Evolutionary conservation across 139 green algal genomes (phyloP), one percentile per base, ranked within the genome.

Genomic region (Monoraphidium neglectum): DNA sequence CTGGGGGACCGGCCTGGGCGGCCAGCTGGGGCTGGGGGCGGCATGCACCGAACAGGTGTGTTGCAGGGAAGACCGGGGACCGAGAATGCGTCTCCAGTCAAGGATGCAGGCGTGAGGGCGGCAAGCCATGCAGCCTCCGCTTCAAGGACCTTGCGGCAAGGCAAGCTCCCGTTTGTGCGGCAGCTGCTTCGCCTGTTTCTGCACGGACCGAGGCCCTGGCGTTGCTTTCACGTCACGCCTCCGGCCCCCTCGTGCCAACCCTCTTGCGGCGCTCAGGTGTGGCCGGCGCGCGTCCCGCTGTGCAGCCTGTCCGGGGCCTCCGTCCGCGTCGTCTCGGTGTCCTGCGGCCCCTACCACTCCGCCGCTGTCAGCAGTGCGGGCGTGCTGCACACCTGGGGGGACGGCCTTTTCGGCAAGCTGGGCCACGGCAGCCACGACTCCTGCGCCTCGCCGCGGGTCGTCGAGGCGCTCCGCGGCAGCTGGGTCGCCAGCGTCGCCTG

Each of bases 361-460:
- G 93, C 85, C 0, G 92, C 93, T 0, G 82, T 95, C 30, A 85
- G 89, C 5, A 56, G 77, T 21, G 82, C 83, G 2, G 90, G 94
- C 12, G 28, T 61, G 24, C 87, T 98, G 28, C 98, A 92, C 87
- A 97, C 93, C 0, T 99, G 96, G 93, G 95, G 95, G 26, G 92
- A 97, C 69, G 94, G 94, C n/a, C 79, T 92, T 54, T 93, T 92
- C 69, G 93, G 94, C 8, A 92, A 91, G 76, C 88, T 98, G 38
- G 95, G 95, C 1, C 94, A 97, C 57, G 91, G 90, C 32, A 77
- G 89, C 80, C 64, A 83, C 10, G 38, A 53, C 10, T 60, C 15
- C 37, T 73, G 68, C 35, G n/a, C 28, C 5, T 37, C 76, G 18
- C 89, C 89, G 1, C 75, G 81, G 0, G 63, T 72, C 37, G 86